Percentiles rank a stretch among this genome's conserved stretches.
Evolutionary conservation across 2,329 filamentous ascomycete species (phyloP).

Genomic region (Chaetomium sp.): DNA sequence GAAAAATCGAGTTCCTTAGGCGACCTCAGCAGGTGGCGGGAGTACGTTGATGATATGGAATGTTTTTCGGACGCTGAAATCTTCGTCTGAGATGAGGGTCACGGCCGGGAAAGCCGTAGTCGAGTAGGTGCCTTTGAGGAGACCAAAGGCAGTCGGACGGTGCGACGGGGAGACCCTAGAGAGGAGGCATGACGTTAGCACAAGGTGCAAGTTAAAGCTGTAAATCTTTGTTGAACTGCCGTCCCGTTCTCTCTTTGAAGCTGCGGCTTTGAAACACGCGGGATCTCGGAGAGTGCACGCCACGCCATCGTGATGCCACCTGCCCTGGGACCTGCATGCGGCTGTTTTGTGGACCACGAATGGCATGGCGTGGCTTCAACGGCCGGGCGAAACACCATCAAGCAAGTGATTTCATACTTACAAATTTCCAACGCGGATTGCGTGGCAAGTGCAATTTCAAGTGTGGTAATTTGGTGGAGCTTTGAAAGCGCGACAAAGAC

Average conservation of each 20-base stretch:
- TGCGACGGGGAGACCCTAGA: conserved; percentile 4
- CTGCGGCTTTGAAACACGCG: not conserved
- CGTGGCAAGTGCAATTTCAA: not conserved
- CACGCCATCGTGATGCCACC: not conserved
- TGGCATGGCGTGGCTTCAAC: conserved; percentile 4
- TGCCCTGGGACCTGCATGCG: not conserved
- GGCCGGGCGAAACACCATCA: not conserved
- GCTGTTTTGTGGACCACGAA: not conserved
- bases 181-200: conserved; percentile 13
- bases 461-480: conserved; percentile 1
- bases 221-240: not conserved
- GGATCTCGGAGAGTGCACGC: not conserved
- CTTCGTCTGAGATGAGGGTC: conserved; percentile 58
- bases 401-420: conserved; percentile 5
- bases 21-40: conserved; percentile 50
- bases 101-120: conserved; percentile 61
- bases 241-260: not conserved
- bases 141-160: conserved; percentile 55
- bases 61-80: conserved; percentile 60
- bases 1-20: conserved; percentile 44
- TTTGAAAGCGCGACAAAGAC: not conserved
- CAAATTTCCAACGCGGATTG: not conserved
- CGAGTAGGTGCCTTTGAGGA: conserved; percentile 53
- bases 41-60: conserved; percentile 61
- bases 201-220: not conserved